Base-by-base conservation (phyloP, 2,329 filamentous ascomycete species). In the Juglanconis oblonga region DNA sequence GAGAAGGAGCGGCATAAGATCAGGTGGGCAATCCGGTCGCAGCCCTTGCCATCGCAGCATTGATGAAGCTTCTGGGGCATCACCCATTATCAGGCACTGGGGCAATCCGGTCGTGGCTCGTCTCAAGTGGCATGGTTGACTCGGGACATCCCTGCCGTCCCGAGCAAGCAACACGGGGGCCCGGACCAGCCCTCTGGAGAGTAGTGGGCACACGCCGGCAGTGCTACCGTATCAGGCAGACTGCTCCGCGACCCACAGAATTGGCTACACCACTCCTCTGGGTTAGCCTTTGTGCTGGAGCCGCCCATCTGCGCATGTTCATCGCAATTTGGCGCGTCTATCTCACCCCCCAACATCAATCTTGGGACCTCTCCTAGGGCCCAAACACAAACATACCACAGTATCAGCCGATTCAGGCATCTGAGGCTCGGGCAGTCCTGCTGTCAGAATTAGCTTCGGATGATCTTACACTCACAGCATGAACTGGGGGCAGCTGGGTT, bases 21-120 rank as follows among this genome's bases (percentile, higher is more conserved):
- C 72, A 76, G 67, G 74, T 76, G 67, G 72, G 71, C 72, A 73
- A 75, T 77, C 77, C 77, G 76, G 77, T 79, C 76, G 73, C 75
- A 78, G 76, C 73, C 74, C 68, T 68, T 70, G 67, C 68, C 69
- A 69, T 70, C 68, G 61, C 64, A 57, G 69, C 67, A 70, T 70
- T 69, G 69, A 70, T 70, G 68, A 71, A 69, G 67, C 65, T 68
- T 66, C 72, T 72, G 72, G 66, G 69, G 70, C 71, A 69, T 67
- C 71, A 70, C 68, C 68, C 67, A 65, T 65, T 64, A 70, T 70
- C 68, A 70, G 68, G 70, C 67, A 69, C 65, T 66, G 64, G 66
- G 59, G 68, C 64, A 63, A 66, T 70, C 70, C 71, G 73, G 71
- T 73, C 71, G 70, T 69, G 69, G 69, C 70, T 76, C 74, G 77